Evolutionary conservation across 108 stramenopile species (phyloP).

Genomic region (Nannochloropsis oceanica): DNA sequence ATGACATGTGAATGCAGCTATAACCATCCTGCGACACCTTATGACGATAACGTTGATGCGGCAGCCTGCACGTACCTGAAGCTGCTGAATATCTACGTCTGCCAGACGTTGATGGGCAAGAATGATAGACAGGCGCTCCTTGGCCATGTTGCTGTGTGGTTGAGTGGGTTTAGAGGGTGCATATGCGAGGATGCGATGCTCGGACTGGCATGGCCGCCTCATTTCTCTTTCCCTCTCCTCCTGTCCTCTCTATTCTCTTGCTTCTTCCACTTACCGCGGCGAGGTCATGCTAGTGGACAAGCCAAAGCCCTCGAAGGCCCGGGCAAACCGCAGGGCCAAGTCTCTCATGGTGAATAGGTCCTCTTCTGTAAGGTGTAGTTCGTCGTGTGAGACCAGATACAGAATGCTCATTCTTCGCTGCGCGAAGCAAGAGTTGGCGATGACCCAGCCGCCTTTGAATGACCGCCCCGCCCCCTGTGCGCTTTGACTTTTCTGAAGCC

Average conservation of each 20-base stretch:
- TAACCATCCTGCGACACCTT: too few species aligned
- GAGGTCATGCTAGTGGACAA: not conserved
- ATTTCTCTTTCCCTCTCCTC: not conserved
- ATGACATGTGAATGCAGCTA: too few species aligned
- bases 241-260: too few species aligned
- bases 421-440: too few species aligned
- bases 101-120: not conserved
- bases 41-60: too few species aligned
- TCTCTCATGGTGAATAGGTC: not conserved
- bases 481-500: too few species aligned
- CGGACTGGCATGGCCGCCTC: not conserved
- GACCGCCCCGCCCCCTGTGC: too few species aligned
- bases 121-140: not conserved
- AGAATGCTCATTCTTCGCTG: too few species aligned
- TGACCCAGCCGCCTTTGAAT: too few species aligned
- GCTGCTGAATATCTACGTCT: not conserved
- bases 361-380: too few species aligned
- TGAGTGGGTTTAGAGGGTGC: not conserved
- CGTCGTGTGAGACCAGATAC: too few species aligned
- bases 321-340: not conserved
- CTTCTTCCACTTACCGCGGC: not conserved
- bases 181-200: not conserved
- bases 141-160: not conserved
- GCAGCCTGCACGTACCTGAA: not conserved
- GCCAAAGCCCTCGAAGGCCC: not conserved